Evolutionary conservation across 805 yeast genomes (phyloP), one percentile per base, ranked within the genome.

Genomic region (Ogataea populi-albae): DNA sequence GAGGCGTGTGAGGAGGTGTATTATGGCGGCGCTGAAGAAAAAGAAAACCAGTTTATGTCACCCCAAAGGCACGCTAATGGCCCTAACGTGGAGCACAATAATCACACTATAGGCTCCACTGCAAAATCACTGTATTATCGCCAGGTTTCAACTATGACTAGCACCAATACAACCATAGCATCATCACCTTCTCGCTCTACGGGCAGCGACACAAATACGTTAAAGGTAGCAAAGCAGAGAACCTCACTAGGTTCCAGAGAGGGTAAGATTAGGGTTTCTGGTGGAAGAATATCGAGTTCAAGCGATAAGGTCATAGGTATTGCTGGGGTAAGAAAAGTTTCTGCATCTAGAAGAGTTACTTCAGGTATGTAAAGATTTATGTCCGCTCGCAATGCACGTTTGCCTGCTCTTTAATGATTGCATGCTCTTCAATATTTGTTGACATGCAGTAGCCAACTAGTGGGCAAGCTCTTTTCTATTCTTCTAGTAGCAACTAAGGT

Each of bases 61-160:
- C 21, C 30, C 8, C 30, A 27, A 12, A 27, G 30, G 21, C 20
- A 10, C 18, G 21, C 14, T 34, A 30, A 38, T 39, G 41, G 30
- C 37, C 43, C 34, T 34, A 50, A 26, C 37, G 51, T 29, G 17
- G 34, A 21, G 22, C 23, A 10, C n/a, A 21, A 12, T 18, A 31
- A 31, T 42, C 43, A 28, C 46, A 49, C 35, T 63, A 61, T 35
- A 20, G 31, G 19, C 22, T 7, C 45, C 26, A 17, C 6, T 8
- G 20, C 21, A 15, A 27, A 27, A 21, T 23, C 61, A 50, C 52
- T 71, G 46, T 43, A 51, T 15, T 56, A 66, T 42, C 68, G 69
- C 11, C 71, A 66, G 10, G 71, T 75, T 3, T 69, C 69, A 3
- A 69, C 76, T 3, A 72, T 74, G 5, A 71, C 77, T 6, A 62